phyloP scores from a whole-genome alignment of 2,329 filamentous ascomycete genomes.

The Amauroascus niger region DNA sequence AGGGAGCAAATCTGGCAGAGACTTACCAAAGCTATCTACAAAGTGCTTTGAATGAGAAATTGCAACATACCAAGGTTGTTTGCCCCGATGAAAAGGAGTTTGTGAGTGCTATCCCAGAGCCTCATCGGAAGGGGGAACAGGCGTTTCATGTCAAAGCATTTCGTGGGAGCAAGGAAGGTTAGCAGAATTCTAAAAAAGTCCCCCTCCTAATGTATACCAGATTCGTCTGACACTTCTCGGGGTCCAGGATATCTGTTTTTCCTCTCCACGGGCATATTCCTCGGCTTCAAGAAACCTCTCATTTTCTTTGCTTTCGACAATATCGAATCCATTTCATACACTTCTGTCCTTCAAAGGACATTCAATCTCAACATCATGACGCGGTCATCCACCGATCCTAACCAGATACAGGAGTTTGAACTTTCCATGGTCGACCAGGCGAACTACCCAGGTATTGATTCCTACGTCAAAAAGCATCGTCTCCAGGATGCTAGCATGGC shows the following conservation, averaged over 20 bases:
- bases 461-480: slow-evolving; percentile 51
- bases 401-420: slow-evolving; percentile 48
- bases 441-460: slow-evolving; percentile 53
- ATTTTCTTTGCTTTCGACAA: slow-evolving; percentile 52
- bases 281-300: slow-evolving; percentile 57
- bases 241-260: slow-evolving; percentile 54
- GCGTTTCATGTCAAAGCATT: slow-evolving; percentile 56
- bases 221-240: not conserved
- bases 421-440: slow-evolving; percentile 58
- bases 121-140: slow-evolving; percentile 53
- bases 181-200: slow-evolving; percentile 11
- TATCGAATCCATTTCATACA: slow-evolving; percentile 53
- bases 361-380: slow-evolving; percentile 54
- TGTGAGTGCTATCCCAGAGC: slow-evolving; percentile 49
- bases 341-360: slow-evolving; percentile 53
- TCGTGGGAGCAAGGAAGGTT: slow-evolving; percentile 56
- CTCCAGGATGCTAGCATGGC: slow-evolving; percentile 56
- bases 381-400: slow-evolving; percentile 26
- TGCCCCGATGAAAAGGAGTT: slow-evolving; percentile 50
- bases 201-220: not conserved
- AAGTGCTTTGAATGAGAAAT: slow-evolving; percentile 41
- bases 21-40: slow-evolving; percentile 39
- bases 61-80: slow-evolving; percentile 41
- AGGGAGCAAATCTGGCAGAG: slow-evolving; percentile 36
- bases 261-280: slow-evolving; percentile 51